phyloP scores from a whole-genome alignment of 176 grass and related monocot genomes.

The Oryza coarctata region DNA sequence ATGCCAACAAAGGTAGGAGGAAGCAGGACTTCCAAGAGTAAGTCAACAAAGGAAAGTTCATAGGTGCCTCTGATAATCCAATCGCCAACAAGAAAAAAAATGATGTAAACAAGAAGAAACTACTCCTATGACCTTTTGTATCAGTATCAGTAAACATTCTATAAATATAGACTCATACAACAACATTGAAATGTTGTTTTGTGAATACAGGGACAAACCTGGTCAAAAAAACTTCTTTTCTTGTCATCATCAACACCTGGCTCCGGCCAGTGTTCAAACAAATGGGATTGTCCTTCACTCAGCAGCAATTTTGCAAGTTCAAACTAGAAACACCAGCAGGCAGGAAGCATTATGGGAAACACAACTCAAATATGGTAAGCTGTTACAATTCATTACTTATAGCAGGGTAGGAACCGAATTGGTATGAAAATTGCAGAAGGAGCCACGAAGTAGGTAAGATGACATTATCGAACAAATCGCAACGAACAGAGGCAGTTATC shows the following conservation, averaged over 20 bases:
- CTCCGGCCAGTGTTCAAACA: conserved; percentile 82
- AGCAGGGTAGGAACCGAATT: background rate
- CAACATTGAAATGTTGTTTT: background rate
- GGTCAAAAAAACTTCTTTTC: conserved; percentile 75
- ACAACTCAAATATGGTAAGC: background rate
- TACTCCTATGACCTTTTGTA: too few species aligned
- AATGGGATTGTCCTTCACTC: conserved; percentile 60
- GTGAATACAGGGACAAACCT: conserved; percentile 48
- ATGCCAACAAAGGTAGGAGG: background rate
- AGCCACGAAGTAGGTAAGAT: background rate
- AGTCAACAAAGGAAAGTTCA: background rate
- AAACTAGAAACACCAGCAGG: conserved; percentile 39
- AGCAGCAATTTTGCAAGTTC: conserved; percentile 69
- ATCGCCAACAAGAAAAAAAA: too few species aligned
- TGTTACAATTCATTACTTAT: background rate
- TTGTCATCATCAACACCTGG: conserved; percentile 62
- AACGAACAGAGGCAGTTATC: conserved; percentile 14
- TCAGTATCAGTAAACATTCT: background rate
- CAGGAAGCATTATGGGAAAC: conserved; percentile 3
- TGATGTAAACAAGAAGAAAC: background rate
- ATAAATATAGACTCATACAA: background rate
- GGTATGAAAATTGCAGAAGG: background rate
- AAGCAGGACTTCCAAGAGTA: background rate
- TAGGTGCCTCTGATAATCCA: background rate
- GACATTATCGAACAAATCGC: conserved; percentile 8